These are phyloP conservation scores for Biancaea sappan DNA, from an alignment of 306 rosid genomes.

Conservation along the genomic window DNA sequence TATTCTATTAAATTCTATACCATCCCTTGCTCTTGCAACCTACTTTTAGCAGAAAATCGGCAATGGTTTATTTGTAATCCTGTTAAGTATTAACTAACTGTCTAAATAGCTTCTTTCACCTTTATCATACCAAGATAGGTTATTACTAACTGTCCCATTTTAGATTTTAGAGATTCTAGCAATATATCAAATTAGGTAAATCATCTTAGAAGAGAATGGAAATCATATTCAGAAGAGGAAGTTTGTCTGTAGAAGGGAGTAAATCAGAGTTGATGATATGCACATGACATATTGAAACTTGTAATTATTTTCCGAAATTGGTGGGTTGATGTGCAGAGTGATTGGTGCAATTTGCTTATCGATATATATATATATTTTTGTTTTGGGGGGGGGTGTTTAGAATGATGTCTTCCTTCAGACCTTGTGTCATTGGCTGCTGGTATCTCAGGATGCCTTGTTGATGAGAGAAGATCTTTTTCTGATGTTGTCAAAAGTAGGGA, in stretches of 20 bases:
- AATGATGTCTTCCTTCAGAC: neutral
- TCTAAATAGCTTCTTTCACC: constrained; percentile 4
- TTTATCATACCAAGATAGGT: neutral
- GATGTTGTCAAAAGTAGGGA: no score
- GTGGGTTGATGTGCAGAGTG: neutral
- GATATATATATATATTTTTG: neutral
- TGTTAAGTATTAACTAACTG: neutral
- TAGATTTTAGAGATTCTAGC: constrained; percentile 23
- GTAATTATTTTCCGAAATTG: neutral
- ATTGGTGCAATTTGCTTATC: neutral
- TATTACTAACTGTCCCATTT: constrained; percentile 15
- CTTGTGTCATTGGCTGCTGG: no score
- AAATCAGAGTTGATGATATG: neutral
- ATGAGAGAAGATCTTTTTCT: no score
- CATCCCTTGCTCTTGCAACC: neutral
- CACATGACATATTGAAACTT: constrained; percentile 1
- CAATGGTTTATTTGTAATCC: constrained; percentile 17
- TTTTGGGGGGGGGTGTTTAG: neutral
- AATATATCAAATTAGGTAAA: neutral
- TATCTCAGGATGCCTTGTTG: no score
- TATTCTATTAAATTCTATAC: constrained; percentile 2
- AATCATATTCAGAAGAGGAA: neutral
- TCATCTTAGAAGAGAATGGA: no score
- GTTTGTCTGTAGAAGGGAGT: constrained; percentile 4
- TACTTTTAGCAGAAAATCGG: neutral